phyloP scores from a whole-genome alignment of 805 yeast genomes.

The Sugiyamaella mastotermitis region DNA sequence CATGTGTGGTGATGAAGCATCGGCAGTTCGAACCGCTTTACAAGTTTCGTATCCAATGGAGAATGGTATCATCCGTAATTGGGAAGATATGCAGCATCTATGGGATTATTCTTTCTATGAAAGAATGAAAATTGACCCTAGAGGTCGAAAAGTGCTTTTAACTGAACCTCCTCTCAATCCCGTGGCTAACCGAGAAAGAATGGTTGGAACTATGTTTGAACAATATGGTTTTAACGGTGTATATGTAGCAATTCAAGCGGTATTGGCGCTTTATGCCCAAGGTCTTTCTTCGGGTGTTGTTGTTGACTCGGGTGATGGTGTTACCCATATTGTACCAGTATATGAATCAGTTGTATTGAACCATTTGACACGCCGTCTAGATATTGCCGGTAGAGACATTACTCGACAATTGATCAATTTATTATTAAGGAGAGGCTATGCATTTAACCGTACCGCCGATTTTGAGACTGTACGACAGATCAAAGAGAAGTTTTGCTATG shows the following conservation, averaged over 20 bases:
- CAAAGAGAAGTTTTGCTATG: constrained; percentile 93
- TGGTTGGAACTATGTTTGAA: constrained; percentile 93
- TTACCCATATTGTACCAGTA: constrained; percentile 96
- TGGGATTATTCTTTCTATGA: constrained; percentile 98
- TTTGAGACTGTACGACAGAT: constrained; percentile 98
- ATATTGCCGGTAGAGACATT: constrained; percentile 97
- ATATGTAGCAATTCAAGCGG: constrained; percentile 95
- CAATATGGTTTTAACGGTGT: constrained; percentile 87
- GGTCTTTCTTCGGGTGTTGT: constrained; percentile 96
- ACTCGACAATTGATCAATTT: constrained; percentile 92
- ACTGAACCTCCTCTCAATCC: constrained; percentile 99
- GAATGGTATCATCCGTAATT: constrained; percentile 91
- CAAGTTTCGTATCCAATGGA: constrained; percentile 99
- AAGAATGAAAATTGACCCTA: constrained; percentile 67
- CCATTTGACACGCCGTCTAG: constrained; percentile 85
- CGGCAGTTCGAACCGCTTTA: constrained; percentile 79
- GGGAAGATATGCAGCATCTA: constrained; percentile 98
- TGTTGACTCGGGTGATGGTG: constrained; percentile 98
- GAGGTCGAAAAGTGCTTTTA: constrained; percentile 74
- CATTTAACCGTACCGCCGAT: constrained; percentile 97
- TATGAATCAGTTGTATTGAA: constrained; percentile 95
- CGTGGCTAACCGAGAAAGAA: constrained; percentile 75
- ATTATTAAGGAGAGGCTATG: constrained; percentile 91
- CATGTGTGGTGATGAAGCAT: constrained; percentile 97
- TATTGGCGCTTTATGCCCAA: constrained; percentile 94